Evolutionary conservation across 2,329 filamentous ascomycete species (phyloP).

Genomic region (Cytospora mali): DNA sequence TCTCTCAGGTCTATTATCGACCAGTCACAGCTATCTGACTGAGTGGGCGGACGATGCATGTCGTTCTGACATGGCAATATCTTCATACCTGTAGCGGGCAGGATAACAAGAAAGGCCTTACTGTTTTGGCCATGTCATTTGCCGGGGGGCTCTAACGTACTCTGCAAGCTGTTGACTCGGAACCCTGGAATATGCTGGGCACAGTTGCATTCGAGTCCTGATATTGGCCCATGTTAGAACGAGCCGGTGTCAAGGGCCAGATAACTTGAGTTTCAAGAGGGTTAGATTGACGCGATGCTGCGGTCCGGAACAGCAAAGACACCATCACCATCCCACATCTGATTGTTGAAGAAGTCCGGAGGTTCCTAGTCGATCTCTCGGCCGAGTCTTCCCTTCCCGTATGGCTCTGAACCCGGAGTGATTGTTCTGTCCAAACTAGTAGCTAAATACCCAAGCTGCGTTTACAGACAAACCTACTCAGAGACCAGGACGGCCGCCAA

Average conservation of each 20-base stretch:
- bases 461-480: background rate
- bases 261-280: background rate
- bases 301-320: background rate
- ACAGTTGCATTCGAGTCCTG: constrained; percentile 12
- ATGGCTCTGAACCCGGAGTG: background rate
- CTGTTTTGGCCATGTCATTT: no score
- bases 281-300: background rate
- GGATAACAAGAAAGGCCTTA: background rate
- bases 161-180: constrained; percentile 3
- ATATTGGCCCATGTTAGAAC: constrained; percentile 3
- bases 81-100: background rate
- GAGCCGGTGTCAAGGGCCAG: constrained; percentile 1
- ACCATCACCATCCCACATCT: background rate
- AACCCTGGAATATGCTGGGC: background rate
- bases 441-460: background rate
- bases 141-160: background rate
- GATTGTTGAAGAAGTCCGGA: background rate
- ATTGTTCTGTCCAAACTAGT: background rate
- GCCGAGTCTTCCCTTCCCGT: no score
- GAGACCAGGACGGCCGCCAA: background rate
- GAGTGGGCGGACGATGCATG: background rate
- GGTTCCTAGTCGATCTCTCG: background rate
- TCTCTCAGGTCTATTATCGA: background rate
- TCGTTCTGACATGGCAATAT: background rate
- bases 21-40: background rate